Base-by-base conservation (phyloP, 2,329 filamentous ascomycete genomes). In the Aspergillus arachidicola region DNA sequence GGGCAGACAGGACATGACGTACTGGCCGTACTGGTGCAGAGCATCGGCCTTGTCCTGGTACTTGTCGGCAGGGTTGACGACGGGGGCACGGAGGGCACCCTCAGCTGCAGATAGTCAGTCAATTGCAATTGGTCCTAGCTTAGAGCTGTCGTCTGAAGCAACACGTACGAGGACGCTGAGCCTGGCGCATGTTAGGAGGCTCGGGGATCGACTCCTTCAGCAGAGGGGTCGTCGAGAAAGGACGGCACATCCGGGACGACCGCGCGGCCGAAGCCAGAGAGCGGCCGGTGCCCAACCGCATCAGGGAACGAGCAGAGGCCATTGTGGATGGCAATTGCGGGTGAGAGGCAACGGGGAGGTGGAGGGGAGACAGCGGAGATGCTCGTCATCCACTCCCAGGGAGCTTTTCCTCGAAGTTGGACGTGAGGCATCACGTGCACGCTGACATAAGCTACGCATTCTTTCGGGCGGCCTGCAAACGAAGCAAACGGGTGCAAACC, bases 1-100 rank as follows among this genome's bases (percentile, higher is more conserved):
- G 73, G 95, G 96, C 75, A 99, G 82, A 80, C 92, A 96, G 71
- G 93, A 94, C 88, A 99, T 94, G 75, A 99, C 83, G 87, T 97
- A 99, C 76, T 96, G 89, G 74, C 95, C 95, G 77, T 99, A 99
- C 75, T 89, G 91, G 85, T 99, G 95, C 76, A 98, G 85, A 76
- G 90, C 87, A 69, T 96, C 91, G 71, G 91, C 88, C 83, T 94
- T 95, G 76, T 91, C 89, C 78, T 90, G 85, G 81, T 93, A 96
- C 81, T 95, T 96, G 85, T 98, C 95, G 79, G 92, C 87, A 41
- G 94, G 94, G 82, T 98, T 97, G 74, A 97, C 86, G 72, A 96
- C 83, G 63, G 93, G 91, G 26, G 84, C 91, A 75, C 91, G 88
- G 68, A 97, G 87, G 70, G 87, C 85, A 71, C 87, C 88, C 63